A percentile compares a stretch with the other conserved stretches of the same genome.
These are phyloP conservation scores for Pneumocystis carinii DNA, from an alignment of 1,139 yeast species.

Conservation along the genomic window DNA sequence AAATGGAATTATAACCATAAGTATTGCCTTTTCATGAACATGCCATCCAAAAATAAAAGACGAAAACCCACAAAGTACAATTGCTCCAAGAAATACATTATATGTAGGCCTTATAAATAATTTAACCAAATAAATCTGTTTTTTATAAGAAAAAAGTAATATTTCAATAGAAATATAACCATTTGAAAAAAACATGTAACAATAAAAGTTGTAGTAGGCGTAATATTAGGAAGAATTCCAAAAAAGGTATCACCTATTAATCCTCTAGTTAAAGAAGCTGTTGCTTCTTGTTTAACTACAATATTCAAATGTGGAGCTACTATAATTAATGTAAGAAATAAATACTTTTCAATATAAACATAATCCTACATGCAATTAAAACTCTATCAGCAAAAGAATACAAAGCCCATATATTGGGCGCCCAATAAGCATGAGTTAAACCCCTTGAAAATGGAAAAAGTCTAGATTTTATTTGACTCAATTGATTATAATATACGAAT, in stretches of 20 bases:
- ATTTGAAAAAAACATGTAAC: conserved; percentile 71
- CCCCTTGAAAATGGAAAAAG: conserved; percentile 92
- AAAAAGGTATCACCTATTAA: conserved; percentile 82
- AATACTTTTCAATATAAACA: not conserved
- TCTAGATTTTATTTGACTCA: conserved; percentile 51
- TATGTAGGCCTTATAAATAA: conserved; percentile 53
- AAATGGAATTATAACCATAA: conserved; percentile 79
- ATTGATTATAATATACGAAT: conserved; percentile 45
- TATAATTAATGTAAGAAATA: not conserved
- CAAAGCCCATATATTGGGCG: conserved; percentile 93
- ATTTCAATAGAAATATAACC: conserved; percentile 20
- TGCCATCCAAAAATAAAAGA: conserved; percentile 96
- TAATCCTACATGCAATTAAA: conserved; percentile 33
- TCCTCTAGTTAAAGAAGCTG: conserved; percentile 52
- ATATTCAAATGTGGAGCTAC: conserved; percentile 9
- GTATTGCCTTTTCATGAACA: conserved; percentile 91
- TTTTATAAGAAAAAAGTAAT: not conserved
- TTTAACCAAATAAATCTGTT: conserved; percentile 48
- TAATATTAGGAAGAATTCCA: conserved; percentile 60
- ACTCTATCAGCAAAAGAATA: conserved; percentile 75
- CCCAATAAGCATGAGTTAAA: conserved; percentile 96
- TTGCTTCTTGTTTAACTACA: not conserved
- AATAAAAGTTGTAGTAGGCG: conserved; percentile 62
- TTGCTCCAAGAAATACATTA: conserved; percentile 63
- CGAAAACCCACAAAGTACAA: conserved; percentile 80